Evolutionary conservation across 129 eudicot species (phyloP).

Genomic region (Helianthus tuberosus): DNA sequence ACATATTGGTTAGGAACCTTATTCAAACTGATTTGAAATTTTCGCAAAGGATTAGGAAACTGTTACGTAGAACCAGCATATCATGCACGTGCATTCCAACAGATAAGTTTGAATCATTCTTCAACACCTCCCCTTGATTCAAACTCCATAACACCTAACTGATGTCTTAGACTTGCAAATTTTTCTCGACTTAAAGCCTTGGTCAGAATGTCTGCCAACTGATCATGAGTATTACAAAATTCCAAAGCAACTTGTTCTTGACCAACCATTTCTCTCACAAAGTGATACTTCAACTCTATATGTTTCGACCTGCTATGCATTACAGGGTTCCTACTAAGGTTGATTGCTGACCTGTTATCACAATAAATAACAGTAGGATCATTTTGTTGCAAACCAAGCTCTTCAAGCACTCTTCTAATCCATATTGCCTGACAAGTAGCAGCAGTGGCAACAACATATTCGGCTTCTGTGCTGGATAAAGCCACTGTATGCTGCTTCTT

Average conservation of each 20-base stretch:
- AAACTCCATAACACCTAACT: no score
- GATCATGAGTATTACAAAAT: background rate
- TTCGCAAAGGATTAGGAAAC: no score
- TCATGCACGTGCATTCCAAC: no score
- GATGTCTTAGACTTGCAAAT: no score
- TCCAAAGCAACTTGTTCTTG: background rate
- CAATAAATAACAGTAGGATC: background rate
- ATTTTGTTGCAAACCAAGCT: background rate
- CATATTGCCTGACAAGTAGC: background rate
- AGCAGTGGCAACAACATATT: background rate
- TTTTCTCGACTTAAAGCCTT: no score
- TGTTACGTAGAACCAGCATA: no score
- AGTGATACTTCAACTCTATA: no score
- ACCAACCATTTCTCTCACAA: no score
- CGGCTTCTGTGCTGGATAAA: background rate
- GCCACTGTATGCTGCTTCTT: background rate
- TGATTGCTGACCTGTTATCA: background rate
- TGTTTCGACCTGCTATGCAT: background rate
- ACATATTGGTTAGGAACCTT: no score
- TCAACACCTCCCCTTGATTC: no score
- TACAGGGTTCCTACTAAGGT: background rate
- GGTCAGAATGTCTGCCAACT: background rate
- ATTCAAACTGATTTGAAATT: no score
- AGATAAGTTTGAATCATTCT: no score
- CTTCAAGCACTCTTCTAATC: background rate